Evolutionary conservation across 192 early-diverging fungal genomes (phyloP), one percentile per base, ranked within the genome.

Genomic region (Funneliformis geosporum): DNA sequence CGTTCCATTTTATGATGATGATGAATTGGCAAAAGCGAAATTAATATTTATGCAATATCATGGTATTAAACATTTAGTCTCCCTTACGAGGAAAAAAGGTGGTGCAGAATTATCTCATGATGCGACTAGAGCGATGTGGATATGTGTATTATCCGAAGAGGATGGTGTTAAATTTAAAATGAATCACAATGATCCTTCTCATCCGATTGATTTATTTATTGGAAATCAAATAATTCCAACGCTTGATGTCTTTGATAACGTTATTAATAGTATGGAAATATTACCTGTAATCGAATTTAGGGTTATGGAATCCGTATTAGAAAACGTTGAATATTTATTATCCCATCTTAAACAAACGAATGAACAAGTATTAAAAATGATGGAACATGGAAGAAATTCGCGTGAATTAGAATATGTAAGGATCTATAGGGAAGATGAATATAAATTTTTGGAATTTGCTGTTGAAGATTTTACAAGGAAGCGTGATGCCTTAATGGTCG

Each of bases 371-470:
- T 61, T 76, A 14, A 76, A 76, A 65, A 33, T 65, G 61, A 76
- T 76, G 75, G 75, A 76, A 65, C 62, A n/a, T 65, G 75, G 23
- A 23, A 72, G 16, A 44, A 76, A 64, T 76, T 47, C 40, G 2
- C 60, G 75, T 14, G 75, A 76, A 65, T 11, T 76, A 33, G 75
- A 62, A 44, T 76, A 76, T 65, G 44, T 76, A 28, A 76, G 23
- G 65, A 76, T 76, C 21, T 76, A 76, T 76, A 28, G 75, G 28
- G 75, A 76, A 28, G 75, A 76, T 27, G 75, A 76, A 61, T 40
- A 66, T 46, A 59, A 40, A 46, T 76, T 76, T 65, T 65, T 76
- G 62, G 61, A 65, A 46, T 76, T 27, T 28, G 75, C 75, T 27
- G 61, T 76, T 16, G 60, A 76, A 44, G 75, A 76, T 44, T 76